Conservation (phyloP, 208 protist genomes). For the Trichomonas vaginalis region DNA sequence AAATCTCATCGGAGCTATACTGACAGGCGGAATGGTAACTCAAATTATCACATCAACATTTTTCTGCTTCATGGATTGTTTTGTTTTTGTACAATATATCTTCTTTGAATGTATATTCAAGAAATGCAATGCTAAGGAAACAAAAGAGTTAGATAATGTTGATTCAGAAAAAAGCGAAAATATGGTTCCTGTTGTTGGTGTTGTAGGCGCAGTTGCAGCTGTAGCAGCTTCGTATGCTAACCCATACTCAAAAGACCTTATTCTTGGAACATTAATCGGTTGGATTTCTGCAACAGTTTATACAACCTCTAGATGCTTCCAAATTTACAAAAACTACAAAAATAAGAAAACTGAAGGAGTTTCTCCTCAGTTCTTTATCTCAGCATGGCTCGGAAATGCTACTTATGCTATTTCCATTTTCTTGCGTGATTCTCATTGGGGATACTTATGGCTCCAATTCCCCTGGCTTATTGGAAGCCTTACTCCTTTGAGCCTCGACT, state of each 20-base stretch:
- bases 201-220: not conserved
- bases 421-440: not conserved
- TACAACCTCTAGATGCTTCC: not conserved
- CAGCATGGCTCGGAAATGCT: not conserved
- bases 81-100: not conserved
- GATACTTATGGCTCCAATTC: not conserved
- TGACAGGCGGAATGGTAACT: not conserved
- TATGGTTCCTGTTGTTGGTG: not conserved
- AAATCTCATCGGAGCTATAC: not conserved
- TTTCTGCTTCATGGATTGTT: not conserved
- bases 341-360: not conserved
- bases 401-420: not conserved
- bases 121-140: not conserved
- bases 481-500: not conserved
- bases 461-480: not conserved
- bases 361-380: not conserved
- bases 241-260: not conserved
- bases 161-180: not conserved
- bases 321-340: constrained; percentile 1
- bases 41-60: not conserved
- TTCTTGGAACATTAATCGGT: not conserved
- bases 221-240: not conserved
- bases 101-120: not conserved
- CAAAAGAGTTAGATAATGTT: not conserved
- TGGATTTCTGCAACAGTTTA: not conserved